Base-by-base conservation (phyloP, 345 rosid genomes). In the Moricandia arvensis region DNA sequence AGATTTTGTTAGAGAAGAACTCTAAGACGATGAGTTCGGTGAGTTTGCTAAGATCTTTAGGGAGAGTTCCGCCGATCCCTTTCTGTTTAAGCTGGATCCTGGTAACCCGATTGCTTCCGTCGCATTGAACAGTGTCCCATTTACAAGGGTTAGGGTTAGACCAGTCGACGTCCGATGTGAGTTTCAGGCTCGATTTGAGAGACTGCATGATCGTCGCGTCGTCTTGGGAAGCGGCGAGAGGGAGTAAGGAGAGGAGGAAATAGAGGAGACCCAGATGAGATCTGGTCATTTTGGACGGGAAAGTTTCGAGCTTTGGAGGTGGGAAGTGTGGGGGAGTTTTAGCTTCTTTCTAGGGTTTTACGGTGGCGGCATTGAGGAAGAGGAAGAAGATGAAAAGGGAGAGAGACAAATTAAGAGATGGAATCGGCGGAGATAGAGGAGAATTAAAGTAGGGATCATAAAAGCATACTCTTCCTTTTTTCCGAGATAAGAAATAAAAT, bases 81-180 rank as follows among this genome's bases (percentile, higher is more conserved):
- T 75, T 72, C 29, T 51, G 13, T 18, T 81, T 86, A 31, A 95
- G 87, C 73, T 86, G 93, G 75, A 95, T 92, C 21, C 77, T 65
- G 11, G 76, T 75, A 0, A 92, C 87, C 29, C 85, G 82, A 17
- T 69, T 71, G 8, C 45, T 61, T 0, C 35, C 10, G 12, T 59
- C 41, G 68, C 96, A 92, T 2, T 1, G 1, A 15, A 89, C 89
- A 0, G 73, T 16, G 1, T 1, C 0, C 96, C 97, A 90, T 3
- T 75, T 8, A 57, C 98, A 95, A 0, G 93, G 97, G 66, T 90
- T 80, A 16, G 87, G 51, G 66, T 82, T 74, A 6, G 91, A 75
- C 97, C 97, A 95, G 43, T 78, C 79, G 37, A 90, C 74, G 33
- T 60, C 74, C 9, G 72, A 0, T 15, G 86, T 76, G 8, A 86